phyloP scores from a whole-genome alignment of 2,329 filamentous ascomycete genomes.

The Aureobasidium sp. region DNA sequence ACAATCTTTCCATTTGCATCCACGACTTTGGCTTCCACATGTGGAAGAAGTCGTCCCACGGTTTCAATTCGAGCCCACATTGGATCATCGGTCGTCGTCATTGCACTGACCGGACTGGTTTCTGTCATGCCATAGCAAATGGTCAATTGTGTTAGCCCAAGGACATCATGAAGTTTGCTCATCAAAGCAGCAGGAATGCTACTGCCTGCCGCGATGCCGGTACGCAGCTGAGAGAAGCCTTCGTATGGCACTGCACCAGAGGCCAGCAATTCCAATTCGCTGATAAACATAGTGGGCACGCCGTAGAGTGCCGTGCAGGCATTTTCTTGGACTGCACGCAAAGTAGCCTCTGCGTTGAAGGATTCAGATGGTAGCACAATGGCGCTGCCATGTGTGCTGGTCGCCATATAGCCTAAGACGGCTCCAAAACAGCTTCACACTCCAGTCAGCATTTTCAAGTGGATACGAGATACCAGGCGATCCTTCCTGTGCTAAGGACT shows the following conservation, averaged over 20 bases:
- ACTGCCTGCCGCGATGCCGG: constrained; percentile 86
- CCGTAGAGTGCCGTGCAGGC: constrained; percentile 69
- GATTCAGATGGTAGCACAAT: constrained; percentile 83
- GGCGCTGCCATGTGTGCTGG: constrained; percentile 71
- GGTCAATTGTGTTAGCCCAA: constrained; percentile 76
- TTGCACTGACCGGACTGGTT: constrained; percentile 65
- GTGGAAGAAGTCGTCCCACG: constrained; percentile 76
- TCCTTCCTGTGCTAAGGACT: no score
- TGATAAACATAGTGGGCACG: constrained; percentile 91
- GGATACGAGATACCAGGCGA: no score
- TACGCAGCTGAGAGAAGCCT: constrained; percentile 50
- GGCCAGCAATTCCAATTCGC: constrained; percentile 71
- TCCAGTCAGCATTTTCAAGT: neutral
- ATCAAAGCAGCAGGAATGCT: constrained; percentile 80
- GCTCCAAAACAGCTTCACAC: constrained; percentile 67
- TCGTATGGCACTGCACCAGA: constrained; percentile 34
- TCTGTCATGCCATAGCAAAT: constrained; percentile 98
- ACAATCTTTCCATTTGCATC: constrained; percentile 55
- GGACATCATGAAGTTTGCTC: constrained; percentile 61
- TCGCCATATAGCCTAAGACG: constrained; percentile 93
- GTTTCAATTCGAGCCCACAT: constrained; percentile 64
- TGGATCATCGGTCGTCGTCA: constrained; percentile 75
- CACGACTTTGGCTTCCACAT: constrained; percentile 74
- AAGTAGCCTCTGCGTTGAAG: constrained; percentile 70
- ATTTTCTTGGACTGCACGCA: constrained; percentile 58